phyloP scores from a whole-genome alignment of 495 filamentous ascomycete genomes.

The Xanthoparmelia taractica region DNA sequence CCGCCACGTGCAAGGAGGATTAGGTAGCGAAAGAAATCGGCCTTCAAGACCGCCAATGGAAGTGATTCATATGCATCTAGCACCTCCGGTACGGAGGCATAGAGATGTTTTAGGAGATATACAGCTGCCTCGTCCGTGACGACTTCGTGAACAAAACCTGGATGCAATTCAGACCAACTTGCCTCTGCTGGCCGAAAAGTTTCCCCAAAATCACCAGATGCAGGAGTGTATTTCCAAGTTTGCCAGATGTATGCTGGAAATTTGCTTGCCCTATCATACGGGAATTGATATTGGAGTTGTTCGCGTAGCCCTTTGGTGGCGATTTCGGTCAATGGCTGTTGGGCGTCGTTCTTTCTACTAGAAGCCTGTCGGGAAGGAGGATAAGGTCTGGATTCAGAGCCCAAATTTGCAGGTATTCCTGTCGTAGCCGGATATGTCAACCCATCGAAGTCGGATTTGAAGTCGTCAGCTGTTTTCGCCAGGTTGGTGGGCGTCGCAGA shows the following conservation, averaged over 20 bases:
- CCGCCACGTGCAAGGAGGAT: slow-evolving; percentile 90
- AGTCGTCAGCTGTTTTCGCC: slow-evolving; percentile 16
- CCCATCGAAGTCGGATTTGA: slow-evolving; percentile 24
- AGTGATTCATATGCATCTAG: slow-evolving; percentile 84
- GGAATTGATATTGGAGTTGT: slow-evolving; percentile 85
- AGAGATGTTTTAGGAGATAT: slow-evolving; percentile 76
- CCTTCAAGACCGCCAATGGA: slow-evolving; percentile 83
- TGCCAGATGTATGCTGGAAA: slow-evolving; percentile 99
- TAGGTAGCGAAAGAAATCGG: slow-evolving; percentile 96
- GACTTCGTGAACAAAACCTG: slow-evolving; percentile 90
- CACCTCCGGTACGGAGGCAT: slow-evolving; percentile 79
- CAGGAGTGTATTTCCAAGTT: slow-evolving; percentile 90
- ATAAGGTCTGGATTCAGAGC: slow-evolving; percentile 30
- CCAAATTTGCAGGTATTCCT: slow-evolving; percentile 14
- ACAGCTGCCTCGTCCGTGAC: slow-evolving; percentile 83
- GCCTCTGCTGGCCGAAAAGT: slow-evolving; percentile 74
- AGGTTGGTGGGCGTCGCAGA: slow-evolving; percentile 27
- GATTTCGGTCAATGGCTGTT: slow-evolving; percentile 45
- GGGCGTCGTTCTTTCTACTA: slow-evolving; percentile 32
- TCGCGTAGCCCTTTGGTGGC: slow-evolving; percentile 63
- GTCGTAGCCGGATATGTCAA: slow-evolving; percentile 20
- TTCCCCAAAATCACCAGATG: slow-evolving; percentile 67
- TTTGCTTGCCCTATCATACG: slow-evolving; percentile 76
- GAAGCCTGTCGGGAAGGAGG: slow-evolving; percentile 32
- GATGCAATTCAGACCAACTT: slow-evolving; percentile 84